phyloP scores from a whole-genome alignment of 805 yeast species.

The Metschnikowia kofuensis region DNA sequence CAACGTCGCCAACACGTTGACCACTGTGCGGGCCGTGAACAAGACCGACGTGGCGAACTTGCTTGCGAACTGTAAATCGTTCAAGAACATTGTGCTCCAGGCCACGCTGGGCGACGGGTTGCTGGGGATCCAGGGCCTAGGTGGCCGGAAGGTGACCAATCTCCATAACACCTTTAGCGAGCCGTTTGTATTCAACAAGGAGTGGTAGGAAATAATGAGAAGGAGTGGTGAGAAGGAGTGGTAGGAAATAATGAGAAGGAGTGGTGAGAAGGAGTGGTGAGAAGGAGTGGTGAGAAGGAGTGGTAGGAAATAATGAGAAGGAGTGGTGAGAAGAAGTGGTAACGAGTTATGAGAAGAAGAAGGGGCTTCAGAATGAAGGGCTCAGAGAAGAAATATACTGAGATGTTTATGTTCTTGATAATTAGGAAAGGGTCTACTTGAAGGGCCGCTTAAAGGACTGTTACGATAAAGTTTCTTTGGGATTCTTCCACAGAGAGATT shows the following conservation, averaged over 20 bases:
- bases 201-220: constrained; percentile 16
- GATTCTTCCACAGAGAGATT: no score
- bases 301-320: not conserved
- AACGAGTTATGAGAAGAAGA: no score
- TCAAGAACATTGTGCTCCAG: constrained; percentile 38
- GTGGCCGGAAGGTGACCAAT: constrained; percentile 43
- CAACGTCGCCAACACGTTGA: constrained; percentile 42
- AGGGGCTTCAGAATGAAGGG: no score
- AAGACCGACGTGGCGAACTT: constrained; percentile 53
- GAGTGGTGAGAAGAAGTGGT: not conserved
- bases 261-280: not conserved
- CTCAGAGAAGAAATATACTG: no score
- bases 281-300: not conserved
- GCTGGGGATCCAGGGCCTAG: constrained; percentile 46
- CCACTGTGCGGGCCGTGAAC: constrained; percentile 46
- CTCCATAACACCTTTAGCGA: constrained; percentile 42
- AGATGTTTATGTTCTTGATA: no score
- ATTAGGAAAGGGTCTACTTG: no score
- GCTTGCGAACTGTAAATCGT: constrained; percentile 46
- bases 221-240: not conserved
- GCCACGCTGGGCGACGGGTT: constrained; percentile 23
- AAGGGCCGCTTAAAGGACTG: no score
- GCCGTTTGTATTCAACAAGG: constrained; percentile 49
- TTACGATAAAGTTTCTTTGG: no score
- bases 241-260: not conserved